Evolutionary conservation across 768 basidiomycete species (phyloP).

Genomic region (Filobasidium wieringae): DNA sequence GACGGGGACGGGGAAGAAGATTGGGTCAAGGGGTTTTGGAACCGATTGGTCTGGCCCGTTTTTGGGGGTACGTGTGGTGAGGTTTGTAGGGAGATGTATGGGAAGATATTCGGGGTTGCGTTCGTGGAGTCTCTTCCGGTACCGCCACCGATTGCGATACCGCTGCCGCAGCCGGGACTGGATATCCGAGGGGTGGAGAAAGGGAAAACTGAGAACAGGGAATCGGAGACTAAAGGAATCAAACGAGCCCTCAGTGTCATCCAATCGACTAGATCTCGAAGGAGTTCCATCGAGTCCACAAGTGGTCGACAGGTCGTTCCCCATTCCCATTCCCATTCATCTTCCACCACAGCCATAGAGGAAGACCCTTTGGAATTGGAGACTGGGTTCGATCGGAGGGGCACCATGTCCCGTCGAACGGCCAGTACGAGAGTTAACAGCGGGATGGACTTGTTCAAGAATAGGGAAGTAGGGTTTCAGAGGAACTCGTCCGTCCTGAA

Average conservation of each 20-base stretch:
- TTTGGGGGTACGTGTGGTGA: not conserved
- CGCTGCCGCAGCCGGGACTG: not conserved
- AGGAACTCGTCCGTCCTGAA: conserved; percentile 19
- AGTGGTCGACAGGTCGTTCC: no score
- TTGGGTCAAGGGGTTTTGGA: conserved; percentile 24
- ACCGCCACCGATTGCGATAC: no score
- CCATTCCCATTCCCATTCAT: no score
- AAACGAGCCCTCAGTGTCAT: no score
- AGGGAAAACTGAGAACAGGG: not conserved
- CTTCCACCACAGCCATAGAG: no score
- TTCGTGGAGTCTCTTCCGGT: no score
- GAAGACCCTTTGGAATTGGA: no score
- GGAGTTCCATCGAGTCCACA: not conserved
- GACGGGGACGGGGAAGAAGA: conserved; percentile 8
- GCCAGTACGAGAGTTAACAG: conserved; percentile 18
- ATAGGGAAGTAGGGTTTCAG: conserved; percentile 31
- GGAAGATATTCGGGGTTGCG: not conserved
- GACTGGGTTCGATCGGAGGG: no score
- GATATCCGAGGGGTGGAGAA: not conserved
- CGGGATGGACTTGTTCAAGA: conserved; percentile 32
- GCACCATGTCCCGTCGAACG: no score
- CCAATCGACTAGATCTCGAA: not conserved
- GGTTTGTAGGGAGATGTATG: not conserved
- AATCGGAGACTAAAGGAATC: not conserved
- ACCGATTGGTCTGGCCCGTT: conserved; percentile 11